These are phyloP conservation scores for Heimioporus sp. DNA, from an alignment of 768 basidiomycete genomes.

Conservation along the genomic window DNA sequence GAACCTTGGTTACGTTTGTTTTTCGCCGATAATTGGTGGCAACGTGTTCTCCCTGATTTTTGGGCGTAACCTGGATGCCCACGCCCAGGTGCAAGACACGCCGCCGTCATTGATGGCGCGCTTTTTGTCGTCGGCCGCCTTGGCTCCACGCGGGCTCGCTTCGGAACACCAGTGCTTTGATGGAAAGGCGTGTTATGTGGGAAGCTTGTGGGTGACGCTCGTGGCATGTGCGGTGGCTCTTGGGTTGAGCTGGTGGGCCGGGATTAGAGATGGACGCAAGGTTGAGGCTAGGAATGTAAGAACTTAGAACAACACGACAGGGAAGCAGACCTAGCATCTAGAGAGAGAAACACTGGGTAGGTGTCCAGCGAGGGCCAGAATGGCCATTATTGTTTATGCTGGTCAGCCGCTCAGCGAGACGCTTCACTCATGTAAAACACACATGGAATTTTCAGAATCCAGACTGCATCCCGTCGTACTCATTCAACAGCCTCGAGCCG, in stretches of 20 bases:
- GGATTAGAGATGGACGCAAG: conserved; percentile 30
- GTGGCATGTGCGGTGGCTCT: conserved; percentile 36
- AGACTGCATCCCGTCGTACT: too few species aligned
- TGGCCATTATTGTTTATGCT: too few species aligned
- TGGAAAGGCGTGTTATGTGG: conserved; percentile 60
- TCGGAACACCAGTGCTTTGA: conserved; percentile 48
- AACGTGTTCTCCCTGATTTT: conserved; percentile 86
- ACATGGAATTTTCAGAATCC: too few species aligned
- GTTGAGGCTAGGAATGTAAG: background rate
- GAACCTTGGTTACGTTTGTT: conserved; percentile 80
- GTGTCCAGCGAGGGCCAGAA: too few species aligned
- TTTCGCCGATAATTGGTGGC: conserved; percentile 74
- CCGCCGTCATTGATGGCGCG: background rate
- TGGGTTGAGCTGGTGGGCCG: conserved; percentile 37
- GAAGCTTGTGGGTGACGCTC: conserved; percentile 49
- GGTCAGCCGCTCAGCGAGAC: too few species aligned
- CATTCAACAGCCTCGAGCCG: too few species aligned
- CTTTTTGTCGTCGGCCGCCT: background rate
- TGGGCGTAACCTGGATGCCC: conserved; percentile 76
- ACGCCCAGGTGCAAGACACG: conserved; percentile 35
- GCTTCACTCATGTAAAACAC: too few species aligned
- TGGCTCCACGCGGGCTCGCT: conserved; percentile 17
- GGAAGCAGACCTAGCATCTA: too few species aligned
- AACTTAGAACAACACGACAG: too few species aligned
- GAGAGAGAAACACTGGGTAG: too few species aligned